Evolutionary conservation across 2,329 filamentous ascomycete genomes (phyloP), one percentile per base, ranked within the genome.

Genomic region (Thielaviopsis musarum): DNA sequence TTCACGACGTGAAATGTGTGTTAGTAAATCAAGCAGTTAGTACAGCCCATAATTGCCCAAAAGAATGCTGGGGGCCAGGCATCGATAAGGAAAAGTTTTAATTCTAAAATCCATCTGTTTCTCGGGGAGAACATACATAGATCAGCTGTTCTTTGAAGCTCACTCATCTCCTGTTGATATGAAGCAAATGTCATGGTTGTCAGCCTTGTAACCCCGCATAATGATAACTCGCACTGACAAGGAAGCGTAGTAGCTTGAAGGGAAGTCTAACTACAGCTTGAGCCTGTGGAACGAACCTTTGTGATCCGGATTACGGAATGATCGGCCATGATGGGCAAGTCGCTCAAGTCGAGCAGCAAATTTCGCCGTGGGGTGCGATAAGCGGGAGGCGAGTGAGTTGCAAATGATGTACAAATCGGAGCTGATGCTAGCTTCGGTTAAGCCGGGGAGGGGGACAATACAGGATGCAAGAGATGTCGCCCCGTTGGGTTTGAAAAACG

Each of bases 291-390:
- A 59, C 58, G 26, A 75, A 89, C 86, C 75, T 88, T 87, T 64
- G 87, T 87, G 71, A 95, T 91, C 64, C 89, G 86, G 65, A 95
- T 84, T 66, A 94, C 88, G 62, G 87, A 88, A 71, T 94, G 88
- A 71, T 93, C 89, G 63, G 85, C 82, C 84, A 88, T 88, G 66
- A 63, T 69, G 67, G 56, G 61, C 61, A 52, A 52, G 12, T 52
- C 9, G 49, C 30, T 24, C 15, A 22, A 30, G 26, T 10, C n/a
- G 38, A 45, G 38, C 15, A 45, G 38, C 38, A 45, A 10, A 45
- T 15, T 45, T 13, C 38, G 38, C 38, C 38, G 13, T n/a, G 38
- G 38, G 7, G 38, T 17, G 38, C 15, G 38, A 45, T 45, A 45
- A 45, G 38, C 38, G 38, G 38, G 38, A 45, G 38, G 15, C 15